Evolutionary conservation across 2,329 filamentous ascomycete genomes (phyloP).

Genomic region (Rutstroemia sp.): DNA sequence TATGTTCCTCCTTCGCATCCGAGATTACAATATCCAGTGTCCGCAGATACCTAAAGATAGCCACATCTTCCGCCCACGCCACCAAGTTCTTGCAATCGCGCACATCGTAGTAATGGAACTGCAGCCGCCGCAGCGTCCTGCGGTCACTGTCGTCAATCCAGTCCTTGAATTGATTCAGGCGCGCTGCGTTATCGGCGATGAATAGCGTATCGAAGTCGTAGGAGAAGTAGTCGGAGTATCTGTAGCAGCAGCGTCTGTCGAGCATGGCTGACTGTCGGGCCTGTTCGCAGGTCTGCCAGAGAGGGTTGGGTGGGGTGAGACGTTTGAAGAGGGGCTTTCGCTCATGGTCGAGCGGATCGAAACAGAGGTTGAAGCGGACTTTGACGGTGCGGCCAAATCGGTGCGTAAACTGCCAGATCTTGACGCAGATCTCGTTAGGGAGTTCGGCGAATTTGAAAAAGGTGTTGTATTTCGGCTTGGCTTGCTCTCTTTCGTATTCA

Average conservation of each 20-base stretch:
- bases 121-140: neutral
- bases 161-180: neutral
- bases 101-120: neutral
- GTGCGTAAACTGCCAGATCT: neutral
- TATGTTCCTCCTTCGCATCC: neutral
- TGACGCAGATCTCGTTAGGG: neutral
- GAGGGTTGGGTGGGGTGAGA: neutral
- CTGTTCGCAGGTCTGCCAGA: neutral
- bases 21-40: neutral
- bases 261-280: neutral
- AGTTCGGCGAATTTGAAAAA: neutral
- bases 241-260: neutral
- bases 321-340: neutral
- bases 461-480: neutral
- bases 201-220: neutral
- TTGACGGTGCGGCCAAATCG: neutral
- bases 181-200: neutral
- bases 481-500: neutral
- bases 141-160: neutral
- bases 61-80: too few relatives aligned
- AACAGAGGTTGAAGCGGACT: neutral
- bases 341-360: too few relatives aligned
- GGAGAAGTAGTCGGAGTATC: neutral
- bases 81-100: too few relatives aligned
- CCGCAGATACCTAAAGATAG: too few relatives aligned